A percentile compares a stretch with the other conserved stretches of the same genome.
Evolutionary conservation across 2,329 filamentous ascomycete species (phyloP).

Genomic region (Hypoxylon sp.): DNA sequence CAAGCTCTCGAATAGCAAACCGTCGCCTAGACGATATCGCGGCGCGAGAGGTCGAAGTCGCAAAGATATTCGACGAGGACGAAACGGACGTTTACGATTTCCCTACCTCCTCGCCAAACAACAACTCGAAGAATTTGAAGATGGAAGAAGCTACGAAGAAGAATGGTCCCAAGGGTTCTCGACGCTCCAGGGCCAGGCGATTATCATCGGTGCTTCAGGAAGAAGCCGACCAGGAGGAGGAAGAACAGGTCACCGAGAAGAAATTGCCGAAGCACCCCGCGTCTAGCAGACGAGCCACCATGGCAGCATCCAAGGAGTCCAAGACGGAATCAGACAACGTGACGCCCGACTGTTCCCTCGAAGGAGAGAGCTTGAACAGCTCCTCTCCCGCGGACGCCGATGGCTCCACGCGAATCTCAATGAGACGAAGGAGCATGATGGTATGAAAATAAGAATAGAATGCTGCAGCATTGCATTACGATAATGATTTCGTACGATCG

Average conservation of each 20-base stretch:
- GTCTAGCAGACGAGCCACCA: conserved; percentile 54
- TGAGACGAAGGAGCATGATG: conserved; percentile 67
- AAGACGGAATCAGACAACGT: conserved; percentile 41
- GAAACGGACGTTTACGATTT: conserved; percentile 64
- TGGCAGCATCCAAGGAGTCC: conserved; percentile 47
- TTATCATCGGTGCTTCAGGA: conserved; percentile 51
- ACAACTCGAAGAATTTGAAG: conserved; percentile 39
- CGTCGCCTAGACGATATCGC: conserved; percentile 44
- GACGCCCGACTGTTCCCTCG: conserved; percentile 31
- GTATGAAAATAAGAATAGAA: conserved; percentile 52
- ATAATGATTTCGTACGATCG: conserved; percentile 30
- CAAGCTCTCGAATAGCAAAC: conserved; percentile 31
- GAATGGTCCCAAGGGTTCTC: conserved; percentile 45
- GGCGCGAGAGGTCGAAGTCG: conserved; percentile 43
- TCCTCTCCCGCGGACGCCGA: conserved; percentile 41
- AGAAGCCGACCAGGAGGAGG: conserved; percentile 46
- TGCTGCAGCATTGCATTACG: conserved; percentile 30
- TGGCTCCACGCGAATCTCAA: conserved; percentile 42
- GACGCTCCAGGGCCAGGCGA: conserved; percentile 50
- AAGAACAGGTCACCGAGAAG: conserved; percentile 41
- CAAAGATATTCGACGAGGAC: conserved; percentile 42
- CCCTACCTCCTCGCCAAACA: conserved; percentile 55
- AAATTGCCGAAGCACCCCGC: conserved; percentile 31
- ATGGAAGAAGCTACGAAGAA: conserved; percentile 16
- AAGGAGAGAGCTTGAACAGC: conserved; percentile 47